Percentiles rank a stretch among this genome's conserved stretches.
These are phyloP conservation scores for Aspergillus texensis DNA, from an alignment of 2,329 filamentous ascomycete species.

Conservation along the genomic window DNA sequence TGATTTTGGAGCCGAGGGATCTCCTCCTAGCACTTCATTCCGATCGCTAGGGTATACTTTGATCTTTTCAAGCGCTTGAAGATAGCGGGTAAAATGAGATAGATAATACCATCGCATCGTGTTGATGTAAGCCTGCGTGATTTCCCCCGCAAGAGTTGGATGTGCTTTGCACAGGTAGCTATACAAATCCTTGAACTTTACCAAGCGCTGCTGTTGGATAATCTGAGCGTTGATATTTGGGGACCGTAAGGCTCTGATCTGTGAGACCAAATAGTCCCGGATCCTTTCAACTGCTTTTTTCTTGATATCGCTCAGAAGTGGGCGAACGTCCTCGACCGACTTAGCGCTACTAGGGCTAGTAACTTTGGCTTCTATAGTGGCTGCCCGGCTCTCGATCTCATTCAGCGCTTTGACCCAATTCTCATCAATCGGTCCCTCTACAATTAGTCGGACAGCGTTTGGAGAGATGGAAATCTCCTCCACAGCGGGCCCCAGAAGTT, in stretches of 20 bases:
- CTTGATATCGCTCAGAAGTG: conserved; percentile 80
- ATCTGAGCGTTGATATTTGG: conserved; percentile 97
- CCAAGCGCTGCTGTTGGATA: conserved; percentile 89
- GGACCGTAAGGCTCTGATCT: conserved; percentile 90
- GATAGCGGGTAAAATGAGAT: conserved; percentile 87
- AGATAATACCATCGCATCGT: conserved; percentile 99
- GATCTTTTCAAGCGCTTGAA: conserved; percentile 79
- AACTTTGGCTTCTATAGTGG: conserved; percentile 68
- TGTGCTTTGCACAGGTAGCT: conserved; percentile 83
- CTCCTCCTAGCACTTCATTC: conserved; percentile 79
- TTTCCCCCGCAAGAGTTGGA: conserved; percentile 80
- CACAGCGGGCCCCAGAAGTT: conserved; percentile 80
- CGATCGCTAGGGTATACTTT: conserved; percentile 82
- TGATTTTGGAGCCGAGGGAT: conserved; percentile 67
- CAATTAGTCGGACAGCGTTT: conserved; percentile 78
- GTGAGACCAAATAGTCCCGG: conserved; percentile 88
- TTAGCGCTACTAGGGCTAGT: conserved; percentile 67
- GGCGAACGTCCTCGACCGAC: conserved; percentile 79
- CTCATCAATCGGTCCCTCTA: conserved; percentile 87
- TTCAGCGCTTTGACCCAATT: conserved; percentile 80
- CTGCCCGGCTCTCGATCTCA: conserved; percentile 79
- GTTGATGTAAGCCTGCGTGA: conserved; percentile 90
- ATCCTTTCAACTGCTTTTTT: conserved; percentile 92
- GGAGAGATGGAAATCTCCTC: conserved; percentile 92
- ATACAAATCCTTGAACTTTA: conserved; percentile 86